Conservation (phyloP, 306 rosid species). For the Malus orientalis region DNA sequence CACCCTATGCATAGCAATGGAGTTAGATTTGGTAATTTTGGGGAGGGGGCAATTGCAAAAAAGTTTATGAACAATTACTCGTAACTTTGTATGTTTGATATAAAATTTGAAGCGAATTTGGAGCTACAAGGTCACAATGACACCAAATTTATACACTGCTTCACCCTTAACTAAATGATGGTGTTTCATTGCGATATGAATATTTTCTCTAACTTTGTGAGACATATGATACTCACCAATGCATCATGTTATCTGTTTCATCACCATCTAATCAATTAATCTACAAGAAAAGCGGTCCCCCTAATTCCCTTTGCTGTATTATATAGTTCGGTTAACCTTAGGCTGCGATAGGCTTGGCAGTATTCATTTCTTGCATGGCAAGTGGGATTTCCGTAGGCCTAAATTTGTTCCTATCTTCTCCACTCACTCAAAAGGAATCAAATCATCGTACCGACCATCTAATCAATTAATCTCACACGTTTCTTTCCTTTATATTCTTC, state of each 20-base stretch:
- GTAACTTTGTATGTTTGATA: too few relatives aligned
- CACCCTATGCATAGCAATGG: too few relatives aligned
- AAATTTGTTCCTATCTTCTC: conserved; percentile 28
- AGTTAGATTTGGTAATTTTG: too few relatives aligned
- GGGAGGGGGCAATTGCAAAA: too few relatives aligned
- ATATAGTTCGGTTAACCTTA: neutral
- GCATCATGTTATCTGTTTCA: neutral
- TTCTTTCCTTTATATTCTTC: neutral
- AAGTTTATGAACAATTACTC: too few relatives aligned
- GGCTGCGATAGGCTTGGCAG: conserved; percentile 10
- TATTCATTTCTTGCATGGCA: conserved; percentile 20
- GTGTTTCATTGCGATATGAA: neutral
- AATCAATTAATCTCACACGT: neutral
- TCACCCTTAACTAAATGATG: neutral
- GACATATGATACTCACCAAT: neutral
- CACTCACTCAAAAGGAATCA: conserved; percentile 8
- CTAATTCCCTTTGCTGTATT: neutral
- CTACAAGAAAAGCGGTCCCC: neutral
- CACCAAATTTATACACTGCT: too few relatives aligned
- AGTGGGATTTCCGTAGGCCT: conserved; percentile 22
- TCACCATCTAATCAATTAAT: neutral
- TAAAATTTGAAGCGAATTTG: too few relatives aligned
- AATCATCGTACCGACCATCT: conserved; percentile 21
- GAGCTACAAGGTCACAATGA: too few relatives aligned
- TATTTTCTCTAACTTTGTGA: neutral